These are phyloP conservation scores for Micractinium conductrix DNA, from an alignment of 139 green algal genomes.

Conservation along the genomic window DNA sequence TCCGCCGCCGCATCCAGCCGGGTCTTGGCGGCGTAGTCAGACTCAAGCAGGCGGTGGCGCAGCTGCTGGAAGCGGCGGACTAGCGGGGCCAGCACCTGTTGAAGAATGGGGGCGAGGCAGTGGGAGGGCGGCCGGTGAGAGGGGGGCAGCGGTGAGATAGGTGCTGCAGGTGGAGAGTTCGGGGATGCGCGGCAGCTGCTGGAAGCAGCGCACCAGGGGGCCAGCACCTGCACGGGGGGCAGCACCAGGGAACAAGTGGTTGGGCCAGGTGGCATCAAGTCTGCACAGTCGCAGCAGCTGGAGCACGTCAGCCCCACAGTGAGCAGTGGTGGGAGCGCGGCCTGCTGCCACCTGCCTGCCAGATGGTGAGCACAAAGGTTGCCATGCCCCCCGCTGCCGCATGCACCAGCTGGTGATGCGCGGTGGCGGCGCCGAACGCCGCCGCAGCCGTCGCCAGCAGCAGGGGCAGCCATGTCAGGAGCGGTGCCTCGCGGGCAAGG, in stretches of 20 bases:
- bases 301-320: too few species aligned
- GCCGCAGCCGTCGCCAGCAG: neutral
- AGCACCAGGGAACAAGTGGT: too few species aligned
- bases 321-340: neutral
- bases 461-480: constrained; percentile 19
- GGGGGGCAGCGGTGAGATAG: too few species aligned
- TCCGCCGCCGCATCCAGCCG: constrained; percentile 15
- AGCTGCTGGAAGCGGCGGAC: constrained; percentile 22
- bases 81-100: constrained; percentile 16
- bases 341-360: neutral
- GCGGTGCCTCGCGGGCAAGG: neutral
- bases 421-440: neutral
- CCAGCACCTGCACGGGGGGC: too few species aligned
- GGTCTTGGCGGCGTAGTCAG: neutral
- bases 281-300: neutral
- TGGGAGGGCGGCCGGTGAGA: too few species aligned
- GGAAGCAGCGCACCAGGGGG: neutral
- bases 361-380: neutral
- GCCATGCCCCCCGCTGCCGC: neutral
- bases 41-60: constrained; percentile 6
- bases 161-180: too few species aligned
- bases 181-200: too few species aligned
- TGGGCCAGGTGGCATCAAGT: neutral
- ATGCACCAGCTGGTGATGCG: neutral
- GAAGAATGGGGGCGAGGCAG: neutral